A percentile compares a stretch with the other conserved stretches of the same genome.
phyloP scores from a whole-genome alignment of 2,329 filamentous ascomycete genomes.

The Ascochyta rabiei region DNA sequence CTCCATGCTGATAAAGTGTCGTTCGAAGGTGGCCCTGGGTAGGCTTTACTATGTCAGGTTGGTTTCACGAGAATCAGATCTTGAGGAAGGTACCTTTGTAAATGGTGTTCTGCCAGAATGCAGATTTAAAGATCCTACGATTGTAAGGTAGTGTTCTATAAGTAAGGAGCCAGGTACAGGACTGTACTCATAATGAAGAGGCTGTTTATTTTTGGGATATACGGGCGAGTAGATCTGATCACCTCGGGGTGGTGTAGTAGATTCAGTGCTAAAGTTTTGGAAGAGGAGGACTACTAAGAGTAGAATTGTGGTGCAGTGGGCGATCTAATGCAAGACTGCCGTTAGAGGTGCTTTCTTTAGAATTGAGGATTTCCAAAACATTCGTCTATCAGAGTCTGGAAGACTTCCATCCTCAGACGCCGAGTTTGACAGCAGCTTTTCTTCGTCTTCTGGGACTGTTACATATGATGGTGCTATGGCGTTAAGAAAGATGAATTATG shows the following conservation, averaged over 20 bases:
- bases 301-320: background rate
- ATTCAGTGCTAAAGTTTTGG: background rate
- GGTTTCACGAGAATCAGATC: too few species aligned
- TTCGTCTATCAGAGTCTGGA: background rate
- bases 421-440: background rate
- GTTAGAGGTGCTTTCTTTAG: background rate
- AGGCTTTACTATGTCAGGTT: background rate
- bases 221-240: background rate
- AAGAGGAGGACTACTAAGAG: background rate
- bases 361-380: background rate
- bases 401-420: background rate
- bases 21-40: background rate
- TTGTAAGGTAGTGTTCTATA: background rate
- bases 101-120: slow-evolving; percentile 6
- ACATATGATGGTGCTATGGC: background rate
- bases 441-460: background rate
- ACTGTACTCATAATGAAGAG: background rate
- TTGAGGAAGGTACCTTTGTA: slow-evolving; percentile 2
- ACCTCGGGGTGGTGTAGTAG: background rate
- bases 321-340: background rate
- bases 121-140: slow-evolving; percentile 3
- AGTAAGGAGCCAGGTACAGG: background rate
- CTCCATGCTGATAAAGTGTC: slow-evolving; percentile 2
- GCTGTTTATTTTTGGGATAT: background rate
- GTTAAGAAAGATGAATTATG: background rate